A percentile compares a stretch with the other conserved stretches of the same genome.
Conservation (phyloP, 257 asterid species). For the Nemophila menziesii region DNA sequence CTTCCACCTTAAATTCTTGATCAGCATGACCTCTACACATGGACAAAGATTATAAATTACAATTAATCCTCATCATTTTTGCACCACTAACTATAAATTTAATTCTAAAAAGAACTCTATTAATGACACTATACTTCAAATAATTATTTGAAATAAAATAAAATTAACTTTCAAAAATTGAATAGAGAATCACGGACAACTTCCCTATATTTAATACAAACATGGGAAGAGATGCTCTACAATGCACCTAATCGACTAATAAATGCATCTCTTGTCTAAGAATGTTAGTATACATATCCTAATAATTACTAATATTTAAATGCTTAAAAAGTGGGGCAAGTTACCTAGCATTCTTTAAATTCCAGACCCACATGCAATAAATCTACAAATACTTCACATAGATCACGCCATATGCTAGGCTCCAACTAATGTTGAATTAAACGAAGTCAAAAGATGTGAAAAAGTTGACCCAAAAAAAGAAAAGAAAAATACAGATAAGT, state of each 20-base stretch:
- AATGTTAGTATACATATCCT: no score
- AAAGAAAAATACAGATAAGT: neutral
- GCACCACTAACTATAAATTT: neutral
- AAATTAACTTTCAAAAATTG: no score
- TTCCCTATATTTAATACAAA: no score
- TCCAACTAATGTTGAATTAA: neutral
- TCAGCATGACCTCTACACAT: conserved; percentile 84
- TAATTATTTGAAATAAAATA: neutral
- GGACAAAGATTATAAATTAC: neutral
- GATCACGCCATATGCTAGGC: neutral
- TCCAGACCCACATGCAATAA: neutral
- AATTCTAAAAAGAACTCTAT: neutral
- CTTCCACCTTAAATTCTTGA: conserved; percentile 94
- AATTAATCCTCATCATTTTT: neutral
- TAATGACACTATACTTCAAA: neutral
- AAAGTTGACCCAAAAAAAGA: neutral
- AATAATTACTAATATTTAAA: neutral
- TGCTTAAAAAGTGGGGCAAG: neutral
- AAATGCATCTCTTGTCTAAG: neutral
- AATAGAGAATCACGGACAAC: no score
- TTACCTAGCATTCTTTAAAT: neutral
- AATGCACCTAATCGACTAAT: neutral
- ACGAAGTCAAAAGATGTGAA: neutral
- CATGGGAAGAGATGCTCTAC: no score
- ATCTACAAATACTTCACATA: conserved; percentile 8